phyloP scores from a whole-genome alignment of 164 flowering plant genomes.

The Piper longum region DNA sequence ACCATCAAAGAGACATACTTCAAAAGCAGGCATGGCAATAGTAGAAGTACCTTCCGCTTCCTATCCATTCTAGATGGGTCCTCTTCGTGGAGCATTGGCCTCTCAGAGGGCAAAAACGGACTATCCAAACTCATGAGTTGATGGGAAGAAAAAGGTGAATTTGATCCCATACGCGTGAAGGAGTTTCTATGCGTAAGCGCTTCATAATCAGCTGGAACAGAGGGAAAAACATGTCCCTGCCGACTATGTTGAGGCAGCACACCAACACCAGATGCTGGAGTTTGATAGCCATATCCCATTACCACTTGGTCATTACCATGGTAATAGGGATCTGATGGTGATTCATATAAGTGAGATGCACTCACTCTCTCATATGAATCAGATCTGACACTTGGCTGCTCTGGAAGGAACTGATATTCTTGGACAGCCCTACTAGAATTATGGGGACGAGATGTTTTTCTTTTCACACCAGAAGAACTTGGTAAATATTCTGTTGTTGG shows the following conservation, averaged over 20 bases:
- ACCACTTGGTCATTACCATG: slow-evolving; percentile 43
- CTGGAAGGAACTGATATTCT: slow-evolving; percentile 89
- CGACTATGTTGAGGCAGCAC: slow-evolving; percentile 46
- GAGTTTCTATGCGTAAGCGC: slow-evolving; percentile 27
- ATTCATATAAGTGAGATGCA: slow-evolving; percentile 37
- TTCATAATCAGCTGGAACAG: slow-evolving; percentile 44
- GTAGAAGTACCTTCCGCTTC: slow-evolving; percentile 60
- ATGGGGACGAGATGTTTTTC: slow-evolving; percentile 18
- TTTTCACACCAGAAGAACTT: slow-evolving; percentile 18
- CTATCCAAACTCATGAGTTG: slow-evolving; percentile 33
- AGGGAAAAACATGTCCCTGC: slow-evolving; percentile 25
- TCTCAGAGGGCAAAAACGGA: slow-evolving; percentile 37
- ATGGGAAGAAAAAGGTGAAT: slow-evolving; percentile 36
- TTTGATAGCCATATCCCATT: slow-evolving; percentile 32
- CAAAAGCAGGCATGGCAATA: not conserved
- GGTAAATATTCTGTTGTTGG: slow-evolving; percentile 16
- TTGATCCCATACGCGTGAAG: slow-evolving; percentile 21
- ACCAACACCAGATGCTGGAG: slow-evolving; percentile 29
- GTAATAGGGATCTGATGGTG: slow-evolving; percentile 26
- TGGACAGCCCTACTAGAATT: slow-evolving; percentile 39
- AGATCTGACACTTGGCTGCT: slow-evolving; percentile 64
- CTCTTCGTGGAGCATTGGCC: slow-evolving; percentile 31
- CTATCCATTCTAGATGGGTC: slow-evolving; percentile 47
- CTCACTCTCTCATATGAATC: slow-evolving; percentile 47
- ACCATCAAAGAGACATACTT: not conserved